A percentile compares a stretch with the other conserved stretches of the same genome.
Conservation (phyloP, 495 filamentous ascomycete species). For the Neurospora africana region DNA sequence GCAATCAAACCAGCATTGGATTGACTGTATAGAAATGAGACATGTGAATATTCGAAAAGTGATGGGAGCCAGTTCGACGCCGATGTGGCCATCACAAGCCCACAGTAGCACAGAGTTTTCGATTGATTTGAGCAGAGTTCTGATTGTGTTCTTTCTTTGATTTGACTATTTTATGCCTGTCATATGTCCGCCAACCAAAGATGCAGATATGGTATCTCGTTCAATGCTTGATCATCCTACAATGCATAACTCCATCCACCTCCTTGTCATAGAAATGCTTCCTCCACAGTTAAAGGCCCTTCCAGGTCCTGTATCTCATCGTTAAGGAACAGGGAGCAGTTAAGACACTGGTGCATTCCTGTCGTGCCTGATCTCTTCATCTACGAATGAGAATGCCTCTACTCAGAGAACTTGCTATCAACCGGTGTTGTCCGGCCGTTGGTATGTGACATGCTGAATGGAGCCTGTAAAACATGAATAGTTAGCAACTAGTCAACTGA, state of each 20-base stretch:
- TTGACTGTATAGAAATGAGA: too few relatives aligned
- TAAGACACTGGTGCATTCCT: neutral
- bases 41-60: too few relatives aligned
- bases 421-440: conserved; percentile 44
- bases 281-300: neutral
- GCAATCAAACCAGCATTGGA: too few relatives aligned
- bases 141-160: neutral
- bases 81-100: neutral
- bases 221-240: neutral
- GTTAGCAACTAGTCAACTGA: conserved; percentile 3
- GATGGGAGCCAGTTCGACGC: neutral
- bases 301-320: neutral
- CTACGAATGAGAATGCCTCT: neutral
- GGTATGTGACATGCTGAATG: conserved; percentile 55
- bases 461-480: conserved; percentile 34
- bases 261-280: neutral
- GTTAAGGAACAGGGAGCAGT: neutral
- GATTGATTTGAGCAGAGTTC: neutral
- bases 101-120: neutral
- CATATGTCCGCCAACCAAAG: neutral
- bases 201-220: neutral
- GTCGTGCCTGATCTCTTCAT: neutral
- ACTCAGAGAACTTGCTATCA: conserved; percentile 25
- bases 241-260: neutral
- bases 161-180: neutral